phyloP scores from a whole-genome alignment of 2,329 filamentous ascomycete species.

The Neonectria hederae region DNA sequence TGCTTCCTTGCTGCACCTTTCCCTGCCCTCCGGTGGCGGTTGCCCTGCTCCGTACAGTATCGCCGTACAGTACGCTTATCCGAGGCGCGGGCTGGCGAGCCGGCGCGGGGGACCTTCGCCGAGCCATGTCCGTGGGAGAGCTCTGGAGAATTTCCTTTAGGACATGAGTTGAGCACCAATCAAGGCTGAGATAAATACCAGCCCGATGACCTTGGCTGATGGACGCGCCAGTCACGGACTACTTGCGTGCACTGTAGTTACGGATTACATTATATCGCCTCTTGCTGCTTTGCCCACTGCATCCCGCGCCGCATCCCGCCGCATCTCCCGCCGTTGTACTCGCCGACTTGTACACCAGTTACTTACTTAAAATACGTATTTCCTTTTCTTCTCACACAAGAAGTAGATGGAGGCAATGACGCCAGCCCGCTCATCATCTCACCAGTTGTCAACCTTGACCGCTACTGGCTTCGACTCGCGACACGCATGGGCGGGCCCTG shows the following conservation, averaged over 20 bases:
- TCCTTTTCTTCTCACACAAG: not conserved
- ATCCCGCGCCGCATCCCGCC: not conserved
- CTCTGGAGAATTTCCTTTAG: not conserved
- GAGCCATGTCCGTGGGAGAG: not conserved
- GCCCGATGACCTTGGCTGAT: not conserved
- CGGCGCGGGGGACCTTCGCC: not conserved
- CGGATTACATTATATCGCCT: not conserved
- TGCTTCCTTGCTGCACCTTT: not conserved
- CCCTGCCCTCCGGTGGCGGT: not conserved
- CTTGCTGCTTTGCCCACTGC: not conserved
- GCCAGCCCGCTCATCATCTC: not conserved
- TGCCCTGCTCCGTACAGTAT: slow-evolving; percentile 16
- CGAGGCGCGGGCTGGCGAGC: not conserved
- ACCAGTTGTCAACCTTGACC: not conserved
- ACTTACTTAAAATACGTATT: no score
- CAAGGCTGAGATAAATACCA: not conserved
- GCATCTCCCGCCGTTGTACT: not conserved
- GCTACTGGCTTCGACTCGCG: not conserved
- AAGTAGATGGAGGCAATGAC: not conserved
- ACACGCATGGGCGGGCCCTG: not conserved
- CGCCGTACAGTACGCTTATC: slow-evolving; percentile 7
- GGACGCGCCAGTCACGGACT: not conserved
- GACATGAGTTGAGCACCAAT: slow-evolving; percentile 3
- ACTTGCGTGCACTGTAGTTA: not conserved
- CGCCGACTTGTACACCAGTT: not conserved